Evolutionary conservation across 305 asterid species (phyloP), one percentile per base, ranked within the genome.

Genomic region (Rubia balearica): DNA sequence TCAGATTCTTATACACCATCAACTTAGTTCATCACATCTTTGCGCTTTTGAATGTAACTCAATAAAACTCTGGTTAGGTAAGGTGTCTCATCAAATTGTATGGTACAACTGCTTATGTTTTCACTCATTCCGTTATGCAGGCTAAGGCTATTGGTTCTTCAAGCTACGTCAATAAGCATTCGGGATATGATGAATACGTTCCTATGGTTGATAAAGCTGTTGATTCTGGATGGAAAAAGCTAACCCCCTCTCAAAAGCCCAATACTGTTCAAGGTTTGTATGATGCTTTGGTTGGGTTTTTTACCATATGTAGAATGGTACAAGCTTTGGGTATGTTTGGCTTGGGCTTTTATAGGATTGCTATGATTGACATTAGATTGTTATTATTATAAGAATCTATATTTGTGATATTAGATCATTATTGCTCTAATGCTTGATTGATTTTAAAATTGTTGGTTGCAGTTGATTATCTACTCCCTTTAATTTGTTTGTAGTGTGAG

Each of bases 171-270:
- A 79, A 85, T 66, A 85, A 80, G 75, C 86, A 84, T 78, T 80
- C 89, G 36, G 94, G 96, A 66, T 90, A 91, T 77, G 97, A 95
- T 38, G 98, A 95, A 76, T 88, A 90, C 80, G 97, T 95, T 69
- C 99, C 99, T 51, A 91, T 95, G 99, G 99, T 95, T 38, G 99
- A 95, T 82, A 95, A 95, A 83, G 98, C 96, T 65, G 99, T 95
- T 72, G 99, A 88, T 85, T 78, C 91, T 75, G 92, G 87, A 66
- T 95, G 90, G 95, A 91, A 90, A 84, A 91, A 86, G 83, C 92
- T 76, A 74, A 75, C 84, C 65, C 75, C 91, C 73, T 79, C 83
- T 68, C 89, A 76, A 62, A 90, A 83, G 76, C 85, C 84, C 60
- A 66, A 61, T 75, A 68, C 74, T 61, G 78, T 93, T 63, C 88